These are phyloP conservation scores for Yamadazyma jaroonii DNA, from an alignment of 1,139 yeast species.

Conservation along the genomic window DNA sequence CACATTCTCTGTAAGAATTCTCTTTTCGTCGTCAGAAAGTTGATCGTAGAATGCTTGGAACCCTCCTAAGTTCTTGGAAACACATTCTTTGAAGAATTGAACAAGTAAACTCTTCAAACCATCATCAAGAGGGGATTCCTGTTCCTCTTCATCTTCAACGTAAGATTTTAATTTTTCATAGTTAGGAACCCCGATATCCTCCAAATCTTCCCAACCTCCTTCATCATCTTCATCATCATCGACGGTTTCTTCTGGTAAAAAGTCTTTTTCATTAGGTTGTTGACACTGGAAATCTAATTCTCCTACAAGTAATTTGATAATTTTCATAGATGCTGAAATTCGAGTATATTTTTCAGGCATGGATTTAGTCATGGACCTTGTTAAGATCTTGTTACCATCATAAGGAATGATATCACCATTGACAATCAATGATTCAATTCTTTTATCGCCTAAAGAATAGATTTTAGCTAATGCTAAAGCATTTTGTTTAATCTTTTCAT, in stretches of 20 bases:
- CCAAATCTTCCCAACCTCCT: slow-evolving; percentile 82
- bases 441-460: slow-evolving; percentile 54
- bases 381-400: slow-evolving; percentile 61
- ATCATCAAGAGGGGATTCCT: slow-evolving; percentile 36
- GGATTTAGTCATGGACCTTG: slow-evolving; percentile 79
- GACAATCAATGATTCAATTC: slow-evolving; percentile 53
- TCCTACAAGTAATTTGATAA: slow-evolving; percentile 63
- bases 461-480: slow-evolving; percentile 64
- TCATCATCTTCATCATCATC: slow-evolving; percentile 53
- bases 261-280: slow-evolving; percentile 42
- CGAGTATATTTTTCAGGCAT: slow-evolving; percentile 63
- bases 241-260: slow-evolving; percentile 32
- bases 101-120: slow-evolving; percentile 47
- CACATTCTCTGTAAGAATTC: slow-evolving; percentile 44
- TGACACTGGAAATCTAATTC: slow-evolving; percentile 66
- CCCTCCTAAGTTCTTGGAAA: slow-evolving; percentile 48
- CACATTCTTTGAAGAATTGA: slow-evolving; percentile 64
- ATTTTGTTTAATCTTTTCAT: slow-evolving; percentile 67
- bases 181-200: slow-evolving; percentile 58
- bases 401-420: slow-evolving; percentile 77
- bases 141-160: slow-evolving; percentile 43
- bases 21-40: slow-evolving; percentile 58
- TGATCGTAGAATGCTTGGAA: slow-evolving; percentile 54
- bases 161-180: slow-evolving; percentile 57
- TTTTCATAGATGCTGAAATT: slow-evolving; percentile 69